Conservation (phyloP, 2,329 filamentous ascomycete species). For the Paraconiothyrium sp. region DNA sequence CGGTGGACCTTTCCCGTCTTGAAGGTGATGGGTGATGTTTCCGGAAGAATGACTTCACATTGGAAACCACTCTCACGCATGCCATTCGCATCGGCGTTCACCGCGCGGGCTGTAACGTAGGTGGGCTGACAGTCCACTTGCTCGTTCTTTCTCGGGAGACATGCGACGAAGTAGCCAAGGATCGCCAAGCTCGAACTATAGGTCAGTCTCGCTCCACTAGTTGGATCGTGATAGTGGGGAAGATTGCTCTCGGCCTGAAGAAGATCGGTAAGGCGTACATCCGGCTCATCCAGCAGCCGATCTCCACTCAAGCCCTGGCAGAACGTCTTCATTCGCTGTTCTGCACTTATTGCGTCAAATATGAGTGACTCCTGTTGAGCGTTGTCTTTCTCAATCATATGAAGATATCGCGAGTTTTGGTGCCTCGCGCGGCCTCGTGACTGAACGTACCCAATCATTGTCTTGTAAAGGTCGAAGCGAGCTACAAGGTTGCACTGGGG, state of each 20-base stretch:
- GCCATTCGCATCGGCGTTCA: constrained; percentile 19
- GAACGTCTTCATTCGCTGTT: constrained; percentile 74
- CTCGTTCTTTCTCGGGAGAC: constrained; percentile 65
- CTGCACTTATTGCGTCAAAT: constrained; percentile 67
- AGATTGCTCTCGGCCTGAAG: constrained; percentile 62
- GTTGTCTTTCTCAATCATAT: constrained; percentile 82
- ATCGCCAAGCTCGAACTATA: constrained; percentile 77
- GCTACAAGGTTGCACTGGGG: constrained; percentile 73
- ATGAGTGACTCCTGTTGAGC: constrained; percentile 65
- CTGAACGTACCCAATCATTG: constrained; percentile 94
- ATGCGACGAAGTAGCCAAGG: constrained; percentile 77
- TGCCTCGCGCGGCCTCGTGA: constrained; percentile 88
- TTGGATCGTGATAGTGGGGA: constrained; percentile 67
- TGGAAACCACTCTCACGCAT: constrained; percentile 45
- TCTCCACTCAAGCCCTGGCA: constrained; percentile 79
- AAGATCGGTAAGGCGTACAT: constrained; percentile 66
- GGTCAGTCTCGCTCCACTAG: constrained; percentile 80
- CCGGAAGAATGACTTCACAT: constrained; percentile 82
- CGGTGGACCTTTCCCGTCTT: constrained; percentile 69
- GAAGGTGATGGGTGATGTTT: constrained; percentile 74
- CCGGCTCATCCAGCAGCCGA: constrained; percentile 70
- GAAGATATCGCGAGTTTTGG: constrained; percentile 78
- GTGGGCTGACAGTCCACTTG: constrained; percentile 59
- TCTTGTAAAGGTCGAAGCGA: constrained; percentile 86
- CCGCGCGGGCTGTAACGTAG: constrained; percentile 65